Evolutionary conservation across 1,284 basidiomycete genomes (phyloP).

Genomic region (Inonotus obliquus): DNA sequence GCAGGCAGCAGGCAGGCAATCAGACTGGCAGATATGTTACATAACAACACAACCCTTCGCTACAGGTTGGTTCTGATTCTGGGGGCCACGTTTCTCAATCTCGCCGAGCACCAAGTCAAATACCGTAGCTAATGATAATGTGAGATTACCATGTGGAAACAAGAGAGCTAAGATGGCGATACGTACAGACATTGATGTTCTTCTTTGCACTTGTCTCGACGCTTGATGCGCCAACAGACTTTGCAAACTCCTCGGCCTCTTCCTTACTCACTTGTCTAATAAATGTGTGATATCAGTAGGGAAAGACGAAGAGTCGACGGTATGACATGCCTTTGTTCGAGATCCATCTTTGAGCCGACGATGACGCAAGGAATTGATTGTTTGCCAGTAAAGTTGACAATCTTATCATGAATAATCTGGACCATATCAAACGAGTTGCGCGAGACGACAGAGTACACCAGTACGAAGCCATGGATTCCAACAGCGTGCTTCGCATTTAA

Average conservation of each 20-base stretch:
- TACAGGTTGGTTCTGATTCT: conserved; percentile 55
- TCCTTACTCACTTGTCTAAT: conserved; percentile 69
- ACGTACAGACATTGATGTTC: conserved; percentile 86
- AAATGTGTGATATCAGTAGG: conserved; percentile 18
- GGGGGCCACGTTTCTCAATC: conserved; percentile 72
- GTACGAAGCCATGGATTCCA: conserved; percentile 81
- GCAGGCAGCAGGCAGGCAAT: no score
- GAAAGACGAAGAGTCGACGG: background rate
- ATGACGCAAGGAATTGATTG: conserved; percentile 92
- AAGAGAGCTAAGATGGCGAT: background rate
- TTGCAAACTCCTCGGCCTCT: conserved; percentile 77
- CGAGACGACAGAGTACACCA: conserved; percentile 94
- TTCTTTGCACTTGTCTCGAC: conserved; percentile 89
- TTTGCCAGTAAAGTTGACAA: conserved; percentile 89
- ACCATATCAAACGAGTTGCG: conserved; percentile 95
- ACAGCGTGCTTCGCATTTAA: conserved; percentile 80
- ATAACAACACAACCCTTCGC: conserved; percentile 63
- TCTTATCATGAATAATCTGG: conserved; percentile 95
- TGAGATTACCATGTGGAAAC: conserved; percentile 1
- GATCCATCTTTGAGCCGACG: conserved; percentile 93
- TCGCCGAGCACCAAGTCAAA: conserved; percentile 86
- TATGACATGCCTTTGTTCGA: conserved; percentile 62
- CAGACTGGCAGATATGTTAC: conserved; percentile 39
- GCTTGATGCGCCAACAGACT: conserved; percentile 70
- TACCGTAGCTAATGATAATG: conserved; percentile 58